Evolutionary conservation across 148 eudicot genomes (phyloP), one percentile per base, ranked within the genome.

Genomic region (Vaccinium darrowii): DNA sequence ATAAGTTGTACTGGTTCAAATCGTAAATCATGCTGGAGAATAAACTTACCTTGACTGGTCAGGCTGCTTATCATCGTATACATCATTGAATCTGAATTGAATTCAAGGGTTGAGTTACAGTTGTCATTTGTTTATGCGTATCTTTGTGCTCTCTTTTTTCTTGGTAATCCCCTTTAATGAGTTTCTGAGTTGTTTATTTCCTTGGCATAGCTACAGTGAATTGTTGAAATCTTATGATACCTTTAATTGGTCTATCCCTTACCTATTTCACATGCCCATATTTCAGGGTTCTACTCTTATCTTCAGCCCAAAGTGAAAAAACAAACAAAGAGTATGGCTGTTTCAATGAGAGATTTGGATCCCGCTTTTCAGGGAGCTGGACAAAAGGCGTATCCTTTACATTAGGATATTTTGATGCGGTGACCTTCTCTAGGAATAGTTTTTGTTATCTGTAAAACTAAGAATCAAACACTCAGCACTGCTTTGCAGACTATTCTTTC

Each of bases 311-410:
- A 54, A 85, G 56, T 58, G 49, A 65, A 81, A 56, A 54, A 33
- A 39, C 36, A 51, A 85, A 85, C 25, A 21, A 88, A 54, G 81
- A 83, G 21, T 49, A 96, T 96, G 99, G 90, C 99, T 87, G 94
- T 92, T 89, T 94, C 97, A 78, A 88, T 92, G 90, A 94, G 88
- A 90, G 95, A 94, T 92, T 89, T 96, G 84, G 99, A 94, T 90
- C 90, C 94, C 39, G 93, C 99, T 82, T 94, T 96, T 85, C 98
- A 94, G 90, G 98, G 98, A 81, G 91, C 94, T 76, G 99, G 99
- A 79, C 98, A 96, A 89, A 94, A 94, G 90, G 95, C 95, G 99
- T 96, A 96, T 96, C 99, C 99, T 92, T 93, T 84, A 16, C 80
- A 36, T 52, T 69, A 49, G 39, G n/a, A 79, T 81, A 56, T 54